A percentile compares a stretch with the other conserved stretches of the same genome.
These are phyloP conservation scores for Microdochium nivale DNA, from an alignment of 2,329 filamentous ascomycete species.

Conservation along the genomic window DNA sequence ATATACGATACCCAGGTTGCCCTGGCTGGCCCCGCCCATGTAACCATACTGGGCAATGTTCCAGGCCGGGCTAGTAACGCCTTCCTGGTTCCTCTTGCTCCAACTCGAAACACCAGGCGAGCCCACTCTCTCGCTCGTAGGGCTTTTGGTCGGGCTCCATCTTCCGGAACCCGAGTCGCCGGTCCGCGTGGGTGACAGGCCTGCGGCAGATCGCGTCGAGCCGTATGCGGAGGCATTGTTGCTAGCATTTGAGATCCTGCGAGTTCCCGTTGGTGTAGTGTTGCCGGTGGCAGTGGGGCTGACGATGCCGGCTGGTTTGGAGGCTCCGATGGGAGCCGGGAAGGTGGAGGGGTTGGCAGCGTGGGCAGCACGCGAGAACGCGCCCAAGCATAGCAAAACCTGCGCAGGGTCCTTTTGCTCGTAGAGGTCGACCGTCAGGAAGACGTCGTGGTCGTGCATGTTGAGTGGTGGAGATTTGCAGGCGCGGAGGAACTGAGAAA, in stretches of 20 bases:
- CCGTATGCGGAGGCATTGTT: constrained; percentile 45
- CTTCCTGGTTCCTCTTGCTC: constrained; percentile 80
- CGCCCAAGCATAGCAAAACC: constrained; percentile 83
- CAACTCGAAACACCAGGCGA: constrained; percentile 69
- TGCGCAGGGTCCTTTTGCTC: constrained; percentile 94
- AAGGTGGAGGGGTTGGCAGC: constrained; percentile 65
- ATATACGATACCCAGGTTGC: constrained; percentile 88
- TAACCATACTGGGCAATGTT: constrained; percentile 98
- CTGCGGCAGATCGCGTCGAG: constrained; percentile 17
- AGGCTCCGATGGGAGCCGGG: constrained; percentile 67
- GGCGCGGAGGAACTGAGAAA: constrained; percentile 86
- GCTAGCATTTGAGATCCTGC: constrained; percentile 48
- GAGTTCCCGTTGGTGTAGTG: constrained; percentile 35
- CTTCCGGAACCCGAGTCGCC: constrained; percentile 46
- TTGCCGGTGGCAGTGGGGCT: constrained; percentile 60
- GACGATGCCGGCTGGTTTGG: constrained; percentile 46
- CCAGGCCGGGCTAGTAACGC: constrained; percentile 80
- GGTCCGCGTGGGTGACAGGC: constrained; percentile 38
- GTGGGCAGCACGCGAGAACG: constrained; percentile 84
- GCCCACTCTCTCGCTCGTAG: constrained; percentile 40
- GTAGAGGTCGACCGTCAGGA: constrained; percentile 93
- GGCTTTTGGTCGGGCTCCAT: constrained; percentile 56
- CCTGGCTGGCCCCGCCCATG: constrained; percentile 94
- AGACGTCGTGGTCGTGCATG: constrained; percentile 88
- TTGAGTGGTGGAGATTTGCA: constrained; percentile 79